A percentile compares a stretch with the other conserved stretches of the same genome.
Evolutionary conservation across 352 stramenopile species (phyloP).

Genomic region (Phytopythium montanum): DNA sequence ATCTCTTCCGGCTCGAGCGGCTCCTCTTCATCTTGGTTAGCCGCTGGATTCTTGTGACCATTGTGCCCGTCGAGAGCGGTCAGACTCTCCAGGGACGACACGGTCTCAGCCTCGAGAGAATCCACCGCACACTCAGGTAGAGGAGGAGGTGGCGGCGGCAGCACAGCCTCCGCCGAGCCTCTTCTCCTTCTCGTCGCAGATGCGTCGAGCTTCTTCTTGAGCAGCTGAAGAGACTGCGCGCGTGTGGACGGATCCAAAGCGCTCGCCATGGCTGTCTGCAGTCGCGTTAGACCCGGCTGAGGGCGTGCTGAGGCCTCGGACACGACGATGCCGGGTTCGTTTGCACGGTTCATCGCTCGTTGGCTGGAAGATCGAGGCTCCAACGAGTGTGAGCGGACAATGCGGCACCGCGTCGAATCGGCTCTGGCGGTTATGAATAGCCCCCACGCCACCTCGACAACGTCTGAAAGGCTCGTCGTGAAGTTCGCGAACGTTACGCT

Average conservation of each 20-base stretch:
- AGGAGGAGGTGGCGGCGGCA: not conserved
- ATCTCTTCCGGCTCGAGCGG: not conserved
- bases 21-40: constrained; percentile 1
- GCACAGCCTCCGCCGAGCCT: not conserved
- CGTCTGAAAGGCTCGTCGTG: too few relatives aligned
- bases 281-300: not conserved
- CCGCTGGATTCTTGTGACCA: not conserved
- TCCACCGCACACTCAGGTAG: not conserved
- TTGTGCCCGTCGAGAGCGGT: not conserved
- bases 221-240: constrained; percentile 16
- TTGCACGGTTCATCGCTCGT: not conserved
- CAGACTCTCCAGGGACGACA: not conserved
- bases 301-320: not conserved
- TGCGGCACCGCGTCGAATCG: not conserved
- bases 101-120: not conserved
- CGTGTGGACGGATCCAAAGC: not conserved
- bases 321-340: not conserved
- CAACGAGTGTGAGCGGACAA: not conserved
- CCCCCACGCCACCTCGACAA: not conserved
- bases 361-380: not conserved
- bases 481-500: too few relatives aligned
- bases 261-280: not conserved
- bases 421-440: not conserved
- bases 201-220: constrained; percentile 22
- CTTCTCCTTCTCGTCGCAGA: constrained; percentile 9